Base-by-base conservation (phyloP, 1,139 yeast genomes). In the Scheffersomyces titani region DNA sequence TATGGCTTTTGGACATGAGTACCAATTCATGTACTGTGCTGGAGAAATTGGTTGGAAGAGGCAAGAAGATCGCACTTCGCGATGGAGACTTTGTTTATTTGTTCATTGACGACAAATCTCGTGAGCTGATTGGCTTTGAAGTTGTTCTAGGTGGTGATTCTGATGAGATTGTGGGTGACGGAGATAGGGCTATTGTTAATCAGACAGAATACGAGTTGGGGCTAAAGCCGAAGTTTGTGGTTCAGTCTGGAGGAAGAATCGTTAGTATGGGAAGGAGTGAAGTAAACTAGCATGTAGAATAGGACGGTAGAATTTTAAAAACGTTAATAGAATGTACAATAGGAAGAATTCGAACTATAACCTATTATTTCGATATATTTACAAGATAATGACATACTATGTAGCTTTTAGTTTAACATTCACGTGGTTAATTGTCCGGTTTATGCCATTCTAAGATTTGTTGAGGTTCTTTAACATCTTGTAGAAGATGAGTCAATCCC, bases 1-100 rank as follows among this genome's bases (percentile, higher is more conserved):
- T 90, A n/a, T 92, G 97, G 97, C 74, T 92, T 19, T 72, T 90
- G 49, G 97, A 91, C 66, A 83, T 80, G 59, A 89, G 96, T 54
- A 85, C 96, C 0, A 92, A 92, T 69, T 88, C 90, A 1, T 90
- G 97, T 67, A 84, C 78, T 61, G 81, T 92, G 9, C 91, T 92
- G 66, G 82, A 82, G 4, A 70, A 72, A 16, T 78, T 77, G 51
- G 67, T 92, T 49, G 89, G 89, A 0, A 84, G 85, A 59, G 89
- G 89, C 1, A 78, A 80, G 46, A 90, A 90, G 62, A 81, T 81
- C 0, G 80, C 84, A 59, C 65, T 92, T 0, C 84, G 78, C 63
- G 78, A 89, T 60, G 88, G 88, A 1, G 97, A 92, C 66, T 75
- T 73, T 22, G 70, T 92, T 5, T 86, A 84, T 63, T 74, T 92